Base-by-base conservation (phyloP, 2,329 filamentous ascomycete species). In the Truncatella angustata region DNA sequence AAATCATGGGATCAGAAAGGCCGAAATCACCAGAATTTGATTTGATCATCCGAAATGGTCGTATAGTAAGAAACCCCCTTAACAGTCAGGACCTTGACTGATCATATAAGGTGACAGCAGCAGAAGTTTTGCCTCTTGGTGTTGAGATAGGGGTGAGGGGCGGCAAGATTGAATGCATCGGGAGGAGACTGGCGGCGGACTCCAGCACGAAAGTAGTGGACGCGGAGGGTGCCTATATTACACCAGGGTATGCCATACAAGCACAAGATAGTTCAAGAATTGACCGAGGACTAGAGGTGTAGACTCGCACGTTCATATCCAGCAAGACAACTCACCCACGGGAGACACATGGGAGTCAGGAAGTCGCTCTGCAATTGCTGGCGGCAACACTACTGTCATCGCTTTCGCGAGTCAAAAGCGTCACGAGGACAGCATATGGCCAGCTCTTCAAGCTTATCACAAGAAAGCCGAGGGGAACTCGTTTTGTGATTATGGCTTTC, bases 401-500 rank as follows among this genome's bases (percentile, higher is more conserved):
- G 71, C 75, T 0, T 79, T 80, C 61, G 77, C 75, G 1, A 68
- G 68, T 5, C 76, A 79, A 53, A 62, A 67, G 23, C 68, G 70
- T n/a, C 60, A 64, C 2, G 70, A 76, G 49, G 62, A 63, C 7
- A 70, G 64, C 5, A 59, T 79, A 6, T 62, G 71, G 28, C 68
- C 72, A 3, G 70, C 71, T 0, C 59, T 77, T 2, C 62, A 71
- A 53, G 68, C 72, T 14, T 77, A 77, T 54, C 70, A 76, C 52
- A 59, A 58, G 6, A 68, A 69, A 30, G 47, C 47, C 9, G 21
- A 18, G 2, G 70, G 66, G 12, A 73, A 76, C 37, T 73, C 70
- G 51, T 82, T 80, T 60, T 77, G 76, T 56, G 81, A 84, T 64
- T 84, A 84, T 60, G 74, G 76, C 2, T 78, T 82, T 55, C 80